A percentile compares a stretch with the other conserved stretches of the same genome.
These are phyloP conservation scores for Arabidopsis suecica DNA, from an alignment of 345 rosid species.

Conservation along the genomic window DNA sequence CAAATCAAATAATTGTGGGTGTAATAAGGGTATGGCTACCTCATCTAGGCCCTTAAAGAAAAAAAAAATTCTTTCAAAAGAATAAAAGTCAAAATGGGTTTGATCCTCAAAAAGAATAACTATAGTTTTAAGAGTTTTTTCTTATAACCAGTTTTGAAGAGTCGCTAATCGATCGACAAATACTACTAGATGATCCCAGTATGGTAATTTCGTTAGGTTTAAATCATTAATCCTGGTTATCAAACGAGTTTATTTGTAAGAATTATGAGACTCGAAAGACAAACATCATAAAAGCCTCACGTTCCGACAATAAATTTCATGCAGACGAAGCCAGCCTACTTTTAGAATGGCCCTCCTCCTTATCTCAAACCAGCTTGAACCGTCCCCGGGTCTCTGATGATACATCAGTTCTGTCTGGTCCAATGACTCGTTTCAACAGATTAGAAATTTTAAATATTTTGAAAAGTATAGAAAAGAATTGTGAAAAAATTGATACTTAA, in stretches of 20 bases:
- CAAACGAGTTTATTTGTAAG: background rate
- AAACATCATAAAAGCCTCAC: conserved; percentile 27
- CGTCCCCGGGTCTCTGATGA: conserved; percentile 32
- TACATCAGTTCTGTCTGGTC: conserved; percentile 32
- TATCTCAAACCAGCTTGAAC: conserved; percentile 37
- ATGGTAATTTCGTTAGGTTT: background rate
- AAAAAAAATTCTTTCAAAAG: background rate
- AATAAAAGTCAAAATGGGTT: conserved; percentile 14
- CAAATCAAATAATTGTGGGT: conserved; percentile 42
- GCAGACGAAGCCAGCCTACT: conserved; percentile 41
- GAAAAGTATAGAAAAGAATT: too few relatives aligned
- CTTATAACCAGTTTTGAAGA: background rate
- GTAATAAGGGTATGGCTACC: conserved; percentile 40
- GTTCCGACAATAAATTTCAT: conserved; percentile 38
- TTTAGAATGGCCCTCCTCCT: conserved; percentile 38
- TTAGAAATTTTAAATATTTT: too few relatives aligned
- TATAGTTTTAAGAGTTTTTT: background rate
- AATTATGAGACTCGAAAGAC: conserved; percentile 11
- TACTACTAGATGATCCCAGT: background rate
- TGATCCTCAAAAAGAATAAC: background rate
- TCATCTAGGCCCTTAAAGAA: background rate
- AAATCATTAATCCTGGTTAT: background rate
- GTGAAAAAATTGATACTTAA: background rate
- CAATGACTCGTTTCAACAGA: background rate
- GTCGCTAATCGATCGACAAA: background rate